Evolutionary conservation across 257 asterid genomes (phyloP).

Genomic region (Ballota nigra): DNA sequence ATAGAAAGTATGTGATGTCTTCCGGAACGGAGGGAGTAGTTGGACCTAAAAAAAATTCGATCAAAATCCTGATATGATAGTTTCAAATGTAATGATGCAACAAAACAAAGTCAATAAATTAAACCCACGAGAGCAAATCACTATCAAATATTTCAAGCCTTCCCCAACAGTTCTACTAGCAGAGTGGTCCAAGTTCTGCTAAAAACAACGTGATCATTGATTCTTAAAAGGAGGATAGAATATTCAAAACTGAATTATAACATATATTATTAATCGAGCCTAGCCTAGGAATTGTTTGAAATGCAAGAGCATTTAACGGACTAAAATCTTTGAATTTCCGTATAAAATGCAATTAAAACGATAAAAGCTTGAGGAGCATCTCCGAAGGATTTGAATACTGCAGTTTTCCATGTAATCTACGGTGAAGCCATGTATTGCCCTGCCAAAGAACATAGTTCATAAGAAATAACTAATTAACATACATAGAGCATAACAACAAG

Average conservation of each 20-base stretch:
- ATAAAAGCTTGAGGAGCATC: slow-evolving; percentile 12
- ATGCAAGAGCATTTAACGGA: not conserved
- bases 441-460: slow-evolving; percentile 19
- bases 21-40: too few species aligned
- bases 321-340: not conserved
- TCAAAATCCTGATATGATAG: too few species aligned
- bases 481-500: not conserved
- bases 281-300: not conserved
- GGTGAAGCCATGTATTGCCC: slow-evolving; percentile 18
- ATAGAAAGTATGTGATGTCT: too few species aligned
- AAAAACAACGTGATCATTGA: not conserved
- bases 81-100: not conserved
- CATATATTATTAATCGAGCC: not conserved
- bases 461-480: not conserved
- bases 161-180: not conserved
- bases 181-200: not conserved
- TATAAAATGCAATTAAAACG: not conserved
- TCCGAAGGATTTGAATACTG: not conserved
- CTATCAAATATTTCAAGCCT: too few species aligned
- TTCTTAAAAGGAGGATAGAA: not conserved
- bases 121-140: not conserved
- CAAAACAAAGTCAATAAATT: not conserved
- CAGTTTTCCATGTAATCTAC: slow-evolving; percentile 7
- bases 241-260: not conserved
- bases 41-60: too few species aligned